Base-by-base conservation (phyloP, 192 early-diverging fungal genomes). In the Coemansia brasiliensis region DNA sequence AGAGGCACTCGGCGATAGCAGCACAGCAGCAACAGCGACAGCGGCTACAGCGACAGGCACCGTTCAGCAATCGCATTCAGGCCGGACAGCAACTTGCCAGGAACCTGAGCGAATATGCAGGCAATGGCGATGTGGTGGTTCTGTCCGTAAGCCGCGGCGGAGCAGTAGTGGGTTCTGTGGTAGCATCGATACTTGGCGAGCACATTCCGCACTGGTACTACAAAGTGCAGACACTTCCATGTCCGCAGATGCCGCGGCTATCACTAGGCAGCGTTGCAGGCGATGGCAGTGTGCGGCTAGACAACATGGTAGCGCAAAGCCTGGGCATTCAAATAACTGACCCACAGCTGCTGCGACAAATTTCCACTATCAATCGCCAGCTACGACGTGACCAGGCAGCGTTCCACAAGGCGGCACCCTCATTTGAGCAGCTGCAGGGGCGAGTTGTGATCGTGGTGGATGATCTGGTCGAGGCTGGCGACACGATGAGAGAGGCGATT, bases 241-340 rank as follows among this genome's bases (percentile, higher is more conserved):
- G 67, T 29, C 37, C 68, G 3, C 18, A 29, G 11, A 61, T 80
- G 16, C 72, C 77, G 11, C 63, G 77, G 25, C 58, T 80, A 26
- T 69, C 72, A 3, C 59, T 80, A 40, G 77, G 77, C 48, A 80
- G 77, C 67, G 77, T 80, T 29, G 67, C 77, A 2, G 70, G 71
- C 44, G 71, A 80, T 39, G 67, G 71, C 55, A 74, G 77, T 53
- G 72, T 71, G 39, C 64, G 71, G 17, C 53, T 80, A 27, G 77
- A 80, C 67, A 67, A 59, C 42, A 39, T 53, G 39, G 50, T 80
- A 18, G 72, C 64, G 15, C 52, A 44, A 35, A 67, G 72, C 57
- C 22, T 80, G 51, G 65, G 63, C 11, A 32, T 65, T n/a, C 48
- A 37, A 10, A 53, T 26, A n/a, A 25, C 37, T 27, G 52, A 50